These are phyloP conservation scores for Chytriomyces sp. DNA, from an alignment of 192 early-diverging fungal genomes.

Conservation along the genomic window DNA sequence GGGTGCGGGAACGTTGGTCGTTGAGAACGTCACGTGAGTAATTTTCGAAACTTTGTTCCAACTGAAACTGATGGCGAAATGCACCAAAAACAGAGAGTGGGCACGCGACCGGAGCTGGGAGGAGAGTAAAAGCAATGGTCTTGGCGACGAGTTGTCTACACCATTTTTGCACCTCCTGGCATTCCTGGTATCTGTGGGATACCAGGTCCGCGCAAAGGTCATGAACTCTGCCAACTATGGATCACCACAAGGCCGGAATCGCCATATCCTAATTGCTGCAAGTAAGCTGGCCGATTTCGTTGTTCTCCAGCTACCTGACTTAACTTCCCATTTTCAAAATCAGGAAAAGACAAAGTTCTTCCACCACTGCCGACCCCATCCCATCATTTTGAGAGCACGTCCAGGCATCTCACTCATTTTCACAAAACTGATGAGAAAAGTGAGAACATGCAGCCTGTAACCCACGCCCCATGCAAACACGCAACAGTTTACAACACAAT, in stretches of 20 bases:
- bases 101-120: background rate
- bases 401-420: background rate
- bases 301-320: background rate
- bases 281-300: background rate
- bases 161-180: conserved; percentile 21
- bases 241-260: conserved; percentile 23
- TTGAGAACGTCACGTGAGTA: conserved; percentile 30
- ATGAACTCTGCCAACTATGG: conserved; percentile 10
- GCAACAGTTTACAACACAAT: conserved; percentile 13
- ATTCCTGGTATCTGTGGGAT: conserved; percentile 12
- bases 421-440: background rate
- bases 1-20: background rate
- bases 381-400: conserved; percentile 12
- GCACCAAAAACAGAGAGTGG: conserved; percentile 8
- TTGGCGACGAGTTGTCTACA: background rate
- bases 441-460: background rate
- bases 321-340: conserved; percentile 4
- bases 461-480: conserved; percentile 14
- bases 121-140: background rate
- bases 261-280: conserved; percentile 11
- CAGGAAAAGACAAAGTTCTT: conserved; percentile 23
- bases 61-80: too few relatives aligned
- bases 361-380: conserved; percentile 10
- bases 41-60: too few relatives aligned
- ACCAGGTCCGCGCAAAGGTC: conserved; percentile 11